Evolutionary conservation across 805 yeast species (phyloP).

Genomic region (Sugiyamaella mastotermitis): DNA sequence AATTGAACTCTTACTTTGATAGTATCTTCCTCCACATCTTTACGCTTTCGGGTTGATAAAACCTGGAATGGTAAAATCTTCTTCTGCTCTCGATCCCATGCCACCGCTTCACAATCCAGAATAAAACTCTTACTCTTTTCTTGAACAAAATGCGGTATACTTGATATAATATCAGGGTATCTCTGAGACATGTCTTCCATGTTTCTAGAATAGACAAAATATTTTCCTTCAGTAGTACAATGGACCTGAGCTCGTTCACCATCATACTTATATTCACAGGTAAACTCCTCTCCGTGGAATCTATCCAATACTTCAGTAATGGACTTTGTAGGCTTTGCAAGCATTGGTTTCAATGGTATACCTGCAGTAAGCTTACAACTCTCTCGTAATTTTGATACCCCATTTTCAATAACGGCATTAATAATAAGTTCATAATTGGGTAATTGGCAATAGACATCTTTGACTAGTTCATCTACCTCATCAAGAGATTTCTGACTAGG

Average conservation of each 20-base stretch:
- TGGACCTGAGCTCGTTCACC: slow-evolving; percentile 98
- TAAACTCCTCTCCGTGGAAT: slow-evolving; percentile 76
- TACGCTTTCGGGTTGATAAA: slow-evolving; percentile 86
- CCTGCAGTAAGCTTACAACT: slow-evolving; percentile 82
- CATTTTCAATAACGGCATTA: slow-evolving; percentile 55
- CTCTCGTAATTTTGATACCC: slow-evolving; percentile 55
- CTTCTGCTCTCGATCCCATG: slow-evolving; percentile 78
- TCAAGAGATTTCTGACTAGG: slow-evolving; percentile 41
- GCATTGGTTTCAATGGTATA: slow-evolving; percentile 93
- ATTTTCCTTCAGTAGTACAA: slow-evolving; percentile 52
- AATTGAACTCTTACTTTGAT: slow-evolving; percentile 88
- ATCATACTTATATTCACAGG: slow-evolving; percentile 96
- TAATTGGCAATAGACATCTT: slow-evolving; percentile 81
- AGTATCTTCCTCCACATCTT: slow-evolving; percentile 81
- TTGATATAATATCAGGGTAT: slow-evolving; percentile 81
- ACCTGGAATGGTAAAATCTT: slow-evolving; percentile 92
- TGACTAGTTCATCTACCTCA: slow-evolving; percentile 68
- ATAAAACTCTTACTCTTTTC: slow-evolving; percentile 49
- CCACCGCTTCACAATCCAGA: slow-evolving; percentile 95
- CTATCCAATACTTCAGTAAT: slow-evolving; percentile 87
- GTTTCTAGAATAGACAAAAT: slow-evolving; percentile 83
- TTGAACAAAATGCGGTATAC: slow-evolving; percentile 54
- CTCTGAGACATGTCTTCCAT: slow-evolving; percentile 96
- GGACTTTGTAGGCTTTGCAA: slow-evolving; percentile 95
- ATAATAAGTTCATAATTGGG: slow-evolving; percentile 87